Evolutionary conservation across 2,329 filamentous ascomycete genomes (phyloP), one percentile per base, ranked within the genome.

Genomic region (Leptodontidium sp.): DNA sequence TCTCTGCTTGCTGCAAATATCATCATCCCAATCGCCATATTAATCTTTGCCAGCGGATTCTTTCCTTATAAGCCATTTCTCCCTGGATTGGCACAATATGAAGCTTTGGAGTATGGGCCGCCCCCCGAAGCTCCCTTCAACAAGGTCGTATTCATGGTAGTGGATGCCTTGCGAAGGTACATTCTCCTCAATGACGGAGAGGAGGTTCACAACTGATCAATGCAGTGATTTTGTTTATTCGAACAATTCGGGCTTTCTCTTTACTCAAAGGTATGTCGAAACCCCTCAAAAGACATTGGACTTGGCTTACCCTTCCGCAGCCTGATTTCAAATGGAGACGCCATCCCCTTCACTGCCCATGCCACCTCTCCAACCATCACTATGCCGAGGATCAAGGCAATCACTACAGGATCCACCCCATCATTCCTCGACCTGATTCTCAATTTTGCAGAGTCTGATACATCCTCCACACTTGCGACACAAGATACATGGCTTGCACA

Each of bases 401-500:
- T 99, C 72, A 99, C 96, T 0, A 98, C 96, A 1, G 96, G 96
- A 70, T 98, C 95, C 1, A 96, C 97, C n/a, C 96, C 96, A 2
- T 98, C 95, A 1, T 99, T 99, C 80, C 88, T 98, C 69, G 96
- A 99, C 79, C 91, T 98, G 17, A 97, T 99, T 70, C 86, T 99
- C 68, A 99, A 98, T 78, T 93, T 99, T 78, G 93, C 97, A 72
- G 96, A 99, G 81, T 94, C 90, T 21, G 96, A 99, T 78, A 95
- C 93, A 2, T 91, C 92, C 15, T 97, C 96, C 0, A 95, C 92
- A 2, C 87, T 99, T 29, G 90, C 93, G 15, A 87, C 87, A 35
- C 96, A 98, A 81, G 96, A 99, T 79, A 97, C 94, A 40, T 99
- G 97, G 95, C 87, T 99, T 32, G 92, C 94, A 45, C 96, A 99